phyloP scores from a whole-genome alignment of 495 filamentous ascomycete genomes.

The Jackrogersella multiformis region DNA sequence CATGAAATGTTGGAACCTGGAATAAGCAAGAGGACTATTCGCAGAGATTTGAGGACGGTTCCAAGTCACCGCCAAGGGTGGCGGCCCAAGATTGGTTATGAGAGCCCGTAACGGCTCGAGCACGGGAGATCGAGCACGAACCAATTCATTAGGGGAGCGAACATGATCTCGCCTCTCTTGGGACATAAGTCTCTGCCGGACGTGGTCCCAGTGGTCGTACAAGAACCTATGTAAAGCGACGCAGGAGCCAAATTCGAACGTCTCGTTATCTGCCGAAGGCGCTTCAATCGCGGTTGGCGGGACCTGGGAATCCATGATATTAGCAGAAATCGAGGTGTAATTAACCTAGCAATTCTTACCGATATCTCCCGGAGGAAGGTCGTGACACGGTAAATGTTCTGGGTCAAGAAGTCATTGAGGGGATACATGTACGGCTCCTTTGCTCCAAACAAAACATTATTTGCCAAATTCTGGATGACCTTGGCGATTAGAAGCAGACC shows the following conservation, averaged over 20 bases:
- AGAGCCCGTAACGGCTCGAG: constrained; percentile 64
- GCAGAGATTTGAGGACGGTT: constrained; percentile 67
- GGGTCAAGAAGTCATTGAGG: constrained; percentile 69
- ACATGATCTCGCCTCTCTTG: constrained; percentile 63
- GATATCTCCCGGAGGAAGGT: constrained; percentile 71
- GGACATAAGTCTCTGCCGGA: constrained; percentile 67
- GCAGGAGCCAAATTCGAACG: constrained; percentile 72
- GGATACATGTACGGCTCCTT: constrained; percentile 77
- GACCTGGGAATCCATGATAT: constrained; percentile 42
- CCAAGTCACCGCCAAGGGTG: constrained; percentile 70
- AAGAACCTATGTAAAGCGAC: constrained; percentile 71
- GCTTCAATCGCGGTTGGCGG: constrained; percentile 50
- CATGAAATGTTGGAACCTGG: constrained; percentile 75
- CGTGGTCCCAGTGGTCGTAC: constrained; percentile 74
- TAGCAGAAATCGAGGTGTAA: constrained; percentile 1
- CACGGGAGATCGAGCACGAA: constrained; percentile 55
- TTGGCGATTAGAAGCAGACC: constrained; percentile 73
- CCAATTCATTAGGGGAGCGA: constrained; percentile 59
- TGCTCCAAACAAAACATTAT: constrained; percentile 74
- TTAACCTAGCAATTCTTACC: constrained; percentile 44
- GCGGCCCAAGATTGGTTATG: constrained; percentile 69
- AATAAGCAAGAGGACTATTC: constrained; percentile 68
- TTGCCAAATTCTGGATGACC: constrained; percentile 73
- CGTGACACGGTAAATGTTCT: constrained; percentile 70
- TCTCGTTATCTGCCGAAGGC: constrained; percentile 53